A percentile compares a stretch with the other conserved stretches of the same genome.
These are phyloP conservation scores for Salix dunnii DNA, from an alignment of 345 rosid species.

Conservation along the genomic window DNA sequence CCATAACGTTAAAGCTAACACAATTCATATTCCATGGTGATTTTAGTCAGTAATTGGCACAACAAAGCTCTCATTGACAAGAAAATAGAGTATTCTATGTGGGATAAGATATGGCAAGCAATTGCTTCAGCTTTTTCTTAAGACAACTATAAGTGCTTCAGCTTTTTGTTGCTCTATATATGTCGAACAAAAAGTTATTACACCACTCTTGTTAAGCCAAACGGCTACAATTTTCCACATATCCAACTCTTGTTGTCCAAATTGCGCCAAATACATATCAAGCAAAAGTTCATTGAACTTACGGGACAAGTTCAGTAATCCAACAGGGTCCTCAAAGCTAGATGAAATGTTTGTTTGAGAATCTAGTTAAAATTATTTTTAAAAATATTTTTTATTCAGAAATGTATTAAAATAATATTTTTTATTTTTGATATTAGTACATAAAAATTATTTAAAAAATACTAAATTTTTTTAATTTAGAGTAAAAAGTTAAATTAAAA, in stretches of 20 bases:
- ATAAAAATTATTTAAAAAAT: too few species aligned
- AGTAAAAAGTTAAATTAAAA: too few species aligned
- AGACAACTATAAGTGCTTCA: not conserved
- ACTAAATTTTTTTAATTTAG: too few species aligned
- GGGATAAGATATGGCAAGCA: not conserved
- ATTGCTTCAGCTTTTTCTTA: not conserved
- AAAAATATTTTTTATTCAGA: too few species aligned
- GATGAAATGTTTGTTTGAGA: too few species aligned
- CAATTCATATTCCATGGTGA: not conserved
- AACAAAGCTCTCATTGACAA: not conserved
- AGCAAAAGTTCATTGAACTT: not conserved
- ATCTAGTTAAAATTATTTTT: too few species aligned
- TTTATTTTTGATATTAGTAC: too few species aligned
- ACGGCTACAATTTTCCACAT: constrained; percentile 2
- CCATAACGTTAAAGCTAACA: not conserved
- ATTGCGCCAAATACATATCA: not conserved
- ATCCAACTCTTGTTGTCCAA: not conserved
- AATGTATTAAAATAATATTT: too few species aligned
- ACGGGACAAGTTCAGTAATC: not conserved
- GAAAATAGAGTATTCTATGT: not conserved
- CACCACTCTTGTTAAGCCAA: not conserved
- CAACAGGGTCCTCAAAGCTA: not conserved
- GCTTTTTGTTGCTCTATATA: too few species aligned
- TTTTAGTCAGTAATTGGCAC: not conserved
- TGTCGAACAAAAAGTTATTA: not conserved